A percentile compares a stretch with the other conserved stretches of the same genome.
Conservation (phyloP, 306 rosid genomes). For the Hippophae rhamnoides region DNA sequence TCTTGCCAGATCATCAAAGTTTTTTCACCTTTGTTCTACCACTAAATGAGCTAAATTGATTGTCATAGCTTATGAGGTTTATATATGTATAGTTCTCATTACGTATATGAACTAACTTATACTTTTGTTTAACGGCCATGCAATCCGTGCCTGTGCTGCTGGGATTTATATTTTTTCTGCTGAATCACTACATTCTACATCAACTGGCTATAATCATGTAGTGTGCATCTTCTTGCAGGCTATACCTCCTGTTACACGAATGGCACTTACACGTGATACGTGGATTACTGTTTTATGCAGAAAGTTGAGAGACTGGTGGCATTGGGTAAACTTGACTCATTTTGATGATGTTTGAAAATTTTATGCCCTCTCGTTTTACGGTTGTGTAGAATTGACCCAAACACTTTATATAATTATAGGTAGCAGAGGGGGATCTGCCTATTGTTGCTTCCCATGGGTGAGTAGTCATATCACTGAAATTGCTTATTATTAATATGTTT, state of each 20-base stretch:
- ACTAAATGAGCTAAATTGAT: too few species aligned
- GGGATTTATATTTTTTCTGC: slow-evolving; percentile 13
- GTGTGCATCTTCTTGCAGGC: slow-evolving; percentile 44
- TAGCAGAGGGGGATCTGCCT: slow-evolving; percentile 93
- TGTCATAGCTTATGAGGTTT: too few species aligned
- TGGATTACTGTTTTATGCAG: slow-evolving; percentile 97
- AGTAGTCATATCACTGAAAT: slow-evolving; percentile 21
- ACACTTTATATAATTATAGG: slow-evolving; percentile 44
- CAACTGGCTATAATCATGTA: slow-evolving; percentile 20
- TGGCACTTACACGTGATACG: slow-evolving; percentile 95
- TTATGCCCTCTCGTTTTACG: slow-evolving; percentile 8
- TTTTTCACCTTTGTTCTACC: too few species aligned
- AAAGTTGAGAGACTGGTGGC: slow-evolving; percentile 99
- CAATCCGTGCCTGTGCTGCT: slow-evolving; percentile 1
- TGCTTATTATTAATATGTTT: slow-evolving; percentile 18
- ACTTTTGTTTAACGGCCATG: not conserved
- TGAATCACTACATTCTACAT: slow-evolving; percentile 13
- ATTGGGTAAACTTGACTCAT: slow-evolving; percentile 61
- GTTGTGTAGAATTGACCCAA: slow-evolving; percentile 23
- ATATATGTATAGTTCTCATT: too few species aligned
- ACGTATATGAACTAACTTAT: too few species aligned
- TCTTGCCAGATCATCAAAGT: too few species aligned
- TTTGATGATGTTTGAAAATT: slow-evolving; percentile 19
- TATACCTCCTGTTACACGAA: slow-evolving; percentile 90
- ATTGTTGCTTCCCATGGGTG: slow-evolving; percentile 97